A percentile compares a stretch with the other conserved stretches of the same genome.
Conservation (phyloP, 306 rosid genomes). For the Medicago truncatula region DNA sequence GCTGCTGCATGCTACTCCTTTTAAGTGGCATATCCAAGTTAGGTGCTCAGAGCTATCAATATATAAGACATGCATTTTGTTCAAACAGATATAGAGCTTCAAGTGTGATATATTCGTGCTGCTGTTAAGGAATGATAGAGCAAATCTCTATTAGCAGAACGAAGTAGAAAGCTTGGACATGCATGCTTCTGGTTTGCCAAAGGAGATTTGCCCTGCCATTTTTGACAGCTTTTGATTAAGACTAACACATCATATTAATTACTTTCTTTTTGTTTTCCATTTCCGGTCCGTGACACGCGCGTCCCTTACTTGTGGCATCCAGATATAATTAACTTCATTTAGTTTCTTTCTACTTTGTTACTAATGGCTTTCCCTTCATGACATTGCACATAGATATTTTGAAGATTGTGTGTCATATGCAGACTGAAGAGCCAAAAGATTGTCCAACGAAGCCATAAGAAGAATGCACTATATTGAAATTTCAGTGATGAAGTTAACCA, state of each 20-base stretch:
- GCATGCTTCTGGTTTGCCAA: constrained; percentile 65
- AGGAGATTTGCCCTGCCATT: constrained; percentile 98
- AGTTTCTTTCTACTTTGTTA: constrained; percentile 11
- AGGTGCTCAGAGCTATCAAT: constrained; percentile 47
- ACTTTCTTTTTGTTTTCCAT: neutral
- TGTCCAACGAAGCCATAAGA: neutral
- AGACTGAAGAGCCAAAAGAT: constrained; percentile 9
- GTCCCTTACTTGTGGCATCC: neutral
- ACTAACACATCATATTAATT: neutral
- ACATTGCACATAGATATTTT: constrained; percentile 15
- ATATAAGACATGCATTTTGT: constrained; percentile 31
- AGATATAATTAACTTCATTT: neutral
- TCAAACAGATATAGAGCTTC: constrained; percentile 32
- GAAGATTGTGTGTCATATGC: constrained; percentile 21
- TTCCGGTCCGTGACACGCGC: neutral
- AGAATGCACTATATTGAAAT: neutral
- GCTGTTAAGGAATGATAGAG: constrained; percentile 76
- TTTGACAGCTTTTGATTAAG: constrained; percentile 28
- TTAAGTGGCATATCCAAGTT: constrained; percentile 59
- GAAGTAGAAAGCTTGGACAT: constrained; percentile 28
- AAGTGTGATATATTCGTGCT: neutral
- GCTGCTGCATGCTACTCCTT: constrained; percentile 41
- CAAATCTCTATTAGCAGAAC: constrained; percentile 70
- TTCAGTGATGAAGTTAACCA: neutral
- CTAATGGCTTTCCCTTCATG: constrained; percentile 21